Percentiles rank a stretch among this genome's conserved stretches.
Evolutionary conservation across 169 alveolate genomes (phyloP).

Genomic region (Plasmodium falciparum): DNA sequence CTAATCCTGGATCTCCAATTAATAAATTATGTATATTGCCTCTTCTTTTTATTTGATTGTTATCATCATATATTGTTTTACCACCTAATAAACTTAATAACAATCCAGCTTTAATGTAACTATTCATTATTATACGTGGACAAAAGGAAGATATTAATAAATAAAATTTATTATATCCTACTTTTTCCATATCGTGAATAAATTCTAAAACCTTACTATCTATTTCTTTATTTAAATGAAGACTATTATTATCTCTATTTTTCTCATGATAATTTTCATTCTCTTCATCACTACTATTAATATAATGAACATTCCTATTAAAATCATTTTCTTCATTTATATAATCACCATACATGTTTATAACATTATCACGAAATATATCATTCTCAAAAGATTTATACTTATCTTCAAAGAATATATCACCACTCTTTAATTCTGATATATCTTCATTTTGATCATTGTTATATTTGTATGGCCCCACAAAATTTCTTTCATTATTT

Average conservation of each 20-base stretch:
- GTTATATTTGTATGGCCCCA: no score
- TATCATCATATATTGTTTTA: constrained; percentile 77
- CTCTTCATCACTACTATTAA: not conserved
- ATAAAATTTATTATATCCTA: constrained; percentile 80
- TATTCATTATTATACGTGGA: constrained; percentile 72
- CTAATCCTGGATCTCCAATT: constrained; percentile 84
- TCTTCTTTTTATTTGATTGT: constrained; percentile 63
- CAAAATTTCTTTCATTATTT: no score
- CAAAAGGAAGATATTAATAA: constrained; percentile 81
- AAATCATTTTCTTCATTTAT: constrained; percentile 16
- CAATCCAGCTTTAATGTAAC: constrained; percentile 79
- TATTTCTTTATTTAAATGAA: constrained; percentile 6
- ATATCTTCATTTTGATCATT: no score
- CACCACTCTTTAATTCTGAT: no score
- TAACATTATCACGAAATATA: not conserved
- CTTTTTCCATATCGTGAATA: constrained; percentile 77
- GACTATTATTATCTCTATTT: constrained; percentile 1
- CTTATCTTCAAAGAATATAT: no score
- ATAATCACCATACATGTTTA: constrained; percentile 58
- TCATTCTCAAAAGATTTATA: no score
- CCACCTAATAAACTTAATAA: constrained; percentile 82
- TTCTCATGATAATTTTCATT: not conserved
- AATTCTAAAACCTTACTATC: constrained; percentile 53
- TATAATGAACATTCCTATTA: not conserved
- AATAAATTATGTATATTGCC: constrained; percentile 81